Percentiles rank a stretch among this genome's conserved stretches.
Evolutionary conservation across 129 eudicot genomes (phyloP).

Genomic region (Smallanthus sonchifolius): DNA sequence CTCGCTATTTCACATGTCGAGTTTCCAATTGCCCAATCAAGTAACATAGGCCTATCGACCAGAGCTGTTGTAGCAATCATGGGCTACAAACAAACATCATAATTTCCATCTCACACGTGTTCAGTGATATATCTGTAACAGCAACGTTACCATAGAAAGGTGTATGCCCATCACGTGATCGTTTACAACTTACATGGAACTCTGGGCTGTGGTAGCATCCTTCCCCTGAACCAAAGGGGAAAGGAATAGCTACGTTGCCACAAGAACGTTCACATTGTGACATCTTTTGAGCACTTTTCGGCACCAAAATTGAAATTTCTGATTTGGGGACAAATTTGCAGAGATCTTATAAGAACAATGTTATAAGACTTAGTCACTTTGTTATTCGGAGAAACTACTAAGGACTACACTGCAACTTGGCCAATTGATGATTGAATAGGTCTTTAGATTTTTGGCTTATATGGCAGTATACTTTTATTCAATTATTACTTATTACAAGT

Average conservation of each 20-base stretch:
- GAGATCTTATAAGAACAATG: too few species aligned
- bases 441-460: too few species aligned
- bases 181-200: background rate
- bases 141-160: background rate
- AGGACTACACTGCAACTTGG: too few species aligned
- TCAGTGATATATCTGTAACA: background rate
- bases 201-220: background rate
- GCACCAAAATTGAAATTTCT: background rate
- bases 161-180: background rate
- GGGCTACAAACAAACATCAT: background rate
- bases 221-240: background rate
- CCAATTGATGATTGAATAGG: too few species aligned
- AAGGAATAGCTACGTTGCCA: background rate
- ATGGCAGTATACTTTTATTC: too few species aligned
- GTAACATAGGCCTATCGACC: conserved; percentile 21
- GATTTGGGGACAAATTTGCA: too few species aligned
- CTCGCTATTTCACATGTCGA: background rate
- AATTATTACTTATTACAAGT: too few species aligned
- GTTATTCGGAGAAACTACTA: too few species aligned
- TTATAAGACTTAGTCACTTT: too few species aligned
- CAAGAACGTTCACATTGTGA: background rate
- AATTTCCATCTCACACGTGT: conserved; percentile 5
- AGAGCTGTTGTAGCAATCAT: conserved; percentile 13
- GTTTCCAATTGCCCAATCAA: conserved; percentile 37
- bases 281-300: background rate